Evolutionary conservation across 768 basidiomycete species (phyloP).

Genomic region (Sistotremastrum niveocremeum): DNA sequence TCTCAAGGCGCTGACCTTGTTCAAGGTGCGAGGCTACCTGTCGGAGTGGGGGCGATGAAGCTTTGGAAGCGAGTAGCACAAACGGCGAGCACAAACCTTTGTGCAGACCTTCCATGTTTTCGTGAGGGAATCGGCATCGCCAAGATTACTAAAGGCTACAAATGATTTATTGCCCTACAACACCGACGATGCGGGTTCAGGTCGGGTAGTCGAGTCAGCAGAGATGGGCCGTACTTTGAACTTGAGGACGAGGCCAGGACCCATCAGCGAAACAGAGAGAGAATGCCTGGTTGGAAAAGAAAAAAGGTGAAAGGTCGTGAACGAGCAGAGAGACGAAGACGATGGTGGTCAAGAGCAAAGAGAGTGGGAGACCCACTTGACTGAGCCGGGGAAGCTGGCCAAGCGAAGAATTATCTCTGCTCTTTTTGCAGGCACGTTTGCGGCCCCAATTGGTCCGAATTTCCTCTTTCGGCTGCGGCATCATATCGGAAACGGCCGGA

Average conservation of each 20-base stretch:
- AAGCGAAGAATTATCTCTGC: too few species aligned
- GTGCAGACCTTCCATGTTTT: slow-evolving; percentile 76
- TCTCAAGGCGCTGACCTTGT: slow-evolving; percentile 83
- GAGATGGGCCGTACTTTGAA: slow-evolving; percentile 13
- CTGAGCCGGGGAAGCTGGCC: too few species aligned
- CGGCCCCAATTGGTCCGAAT: too few species aligned
- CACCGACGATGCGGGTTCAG: neutral
- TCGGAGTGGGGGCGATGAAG: slow-evolving; percentile 43
- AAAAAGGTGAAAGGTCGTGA: too few species aligned
- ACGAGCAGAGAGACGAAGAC: too few species aligned
- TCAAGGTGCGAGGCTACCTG: slow-evolving; percentile 86
- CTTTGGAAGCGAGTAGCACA: neutral
- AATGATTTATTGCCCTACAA: slow-evolving; percentile 84
- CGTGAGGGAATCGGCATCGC: slow-evolving; percentile 72
- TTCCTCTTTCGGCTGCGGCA: too few species aligned
- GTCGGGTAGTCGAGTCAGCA: neutral
- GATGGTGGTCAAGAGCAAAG: too few species aligned
- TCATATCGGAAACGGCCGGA: too few species aligned
- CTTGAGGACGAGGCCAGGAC: slow-evolving; percentile 13
- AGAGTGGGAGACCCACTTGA: too few species aligned
- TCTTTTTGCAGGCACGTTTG: too few species aligned
- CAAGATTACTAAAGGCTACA: slow-evolving; percentile 81
- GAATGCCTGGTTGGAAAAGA: too few species aligned
- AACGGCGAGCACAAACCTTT: slow-evolving; percentile 9
- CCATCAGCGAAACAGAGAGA: too few species aligned